Conservation (phyloP, 1,284 basidiomycete genomes). For the Cryptococcus sp. region DNA sequence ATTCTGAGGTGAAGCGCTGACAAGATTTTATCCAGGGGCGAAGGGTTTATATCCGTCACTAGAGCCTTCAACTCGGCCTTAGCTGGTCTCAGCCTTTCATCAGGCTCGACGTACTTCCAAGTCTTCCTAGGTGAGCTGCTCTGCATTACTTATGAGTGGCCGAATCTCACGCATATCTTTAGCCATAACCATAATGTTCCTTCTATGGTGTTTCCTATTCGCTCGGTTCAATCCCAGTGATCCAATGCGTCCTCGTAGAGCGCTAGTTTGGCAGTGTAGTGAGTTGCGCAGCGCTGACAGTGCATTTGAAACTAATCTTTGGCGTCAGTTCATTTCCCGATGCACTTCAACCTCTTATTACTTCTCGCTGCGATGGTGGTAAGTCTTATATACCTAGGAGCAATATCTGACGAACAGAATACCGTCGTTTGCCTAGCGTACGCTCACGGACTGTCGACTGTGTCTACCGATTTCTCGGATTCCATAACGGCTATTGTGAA, state of each 20-base stretch:
- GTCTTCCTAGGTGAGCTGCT: constrained; percentile 23
- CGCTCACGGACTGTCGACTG: constrained; percentile 16
- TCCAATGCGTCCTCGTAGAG: constrained; percentile 10
- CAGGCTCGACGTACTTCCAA: constrained; percentile 27
- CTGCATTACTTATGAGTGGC: not conserved
- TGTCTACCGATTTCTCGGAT: constrained; percentile 10
- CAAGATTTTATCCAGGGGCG: constrained; percentile 22
- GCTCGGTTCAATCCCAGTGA: constrained; percentile 22
- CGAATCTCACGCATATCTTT: not conserved
- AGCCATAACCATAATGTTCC: constrained; percentile 34
- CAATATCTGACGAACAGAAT: constrained; percentile 18
- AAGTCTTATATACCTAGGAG: constrained; percentile 1
- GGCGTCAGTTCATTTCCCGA: constrained; percentile 26
- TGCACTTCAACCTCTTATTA: constrained; percentile 30
- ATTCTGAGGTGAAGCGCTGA: not conserved
- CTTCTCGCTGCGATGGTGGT: constrained; percentile 31
- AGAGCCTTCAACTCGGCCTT: constrained; percentile 28
- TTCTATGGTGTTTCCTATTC: constrained; percentile 36
- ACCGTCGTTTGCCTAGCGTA: constrained; percentile 19
- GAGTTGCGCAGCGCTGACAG: not conserved
- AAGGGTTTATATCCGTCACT: constrained; percentile 33
- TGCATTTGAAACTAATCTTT: no score
- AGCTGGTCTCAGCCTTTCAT: constrained; percentile 21
- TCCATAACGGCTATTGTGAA: constrained; percentile 13
- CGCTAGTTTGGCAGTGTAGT: constrained; percentile 26